These are phyloP conservation scores for Cyberlindnera sargentensis DNA, from an alignment of 805 yeast species.

Conservation along the genomic window DNA sequence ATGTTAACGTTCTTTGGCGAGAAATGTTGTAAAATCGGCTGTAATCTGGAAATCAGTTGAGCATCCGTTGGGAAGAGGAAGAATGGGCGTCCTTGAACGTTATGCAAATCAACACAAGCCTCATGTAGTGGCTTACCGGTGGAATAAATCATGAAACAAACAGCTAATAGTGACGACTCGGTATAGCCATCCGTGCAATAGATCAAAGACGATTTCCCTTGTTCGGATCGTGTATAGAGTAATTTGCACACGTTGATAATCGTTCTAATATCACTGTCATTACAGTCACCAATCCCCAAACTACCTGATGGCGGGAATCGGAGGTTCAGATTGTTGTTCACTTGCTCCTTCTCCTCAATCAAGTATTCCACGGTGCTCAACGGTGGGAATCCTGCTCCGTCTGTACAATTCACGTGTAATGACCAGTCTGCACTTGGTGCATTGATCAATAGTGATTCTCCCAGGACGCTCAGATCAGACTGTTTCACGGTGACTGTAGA, in stretches of 20 bases:
- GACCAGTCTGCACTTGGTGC: conserved; percentile 51
- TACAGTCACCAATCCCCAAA: conserved; percentile 64
- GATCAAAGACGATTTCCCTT: conserved; percentile 38
- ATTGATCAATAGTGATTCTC: conserved; percentile 30
- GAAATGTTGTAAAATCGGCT: conserved; percentile 48
- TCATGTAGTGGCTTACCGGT: conserved; percentile 54
- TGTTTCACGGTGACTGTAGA: conserved; percentile 40
- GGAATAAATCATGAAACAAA: conserved; percentile 67
- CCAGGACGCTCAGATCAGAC: conserved; percentile 21
- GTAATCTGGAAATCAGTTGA: conserved; percentile 54
- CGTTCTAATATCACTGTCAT: conserved; percentile 52
- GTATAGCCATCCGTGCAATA: conserved; percentile 91
- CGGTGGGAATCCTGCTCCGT: conserved; percentile 49
- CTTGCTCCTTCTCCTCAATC: conserved; percentile 10
- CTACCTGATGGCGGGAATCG: conserved; percentile 84
- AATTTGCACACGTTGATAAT: conserved; percentile 66
- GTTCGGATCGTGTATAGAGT: conserved; percentile 37
- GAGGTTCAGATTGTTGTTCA: conserved; percentile 26
- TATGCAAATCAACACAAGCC: conserved; percentile 60
- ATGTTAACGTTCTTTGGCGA: conserved; percentile 39
- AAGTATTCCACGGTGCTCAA: conserved; percentile 28
- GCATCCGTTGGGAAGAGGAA: conserved; percentile 78
- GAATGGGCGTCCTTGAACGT: conserved; percentile 65
- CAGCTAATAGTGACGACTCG: conserved; percentile 70
- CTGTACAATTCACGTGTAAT: conserved; percentile 51